phyloP scores from a whole-genome alignment of 2,329 filamentous ascomycete species.

The Claviceps sp. region DNA sequence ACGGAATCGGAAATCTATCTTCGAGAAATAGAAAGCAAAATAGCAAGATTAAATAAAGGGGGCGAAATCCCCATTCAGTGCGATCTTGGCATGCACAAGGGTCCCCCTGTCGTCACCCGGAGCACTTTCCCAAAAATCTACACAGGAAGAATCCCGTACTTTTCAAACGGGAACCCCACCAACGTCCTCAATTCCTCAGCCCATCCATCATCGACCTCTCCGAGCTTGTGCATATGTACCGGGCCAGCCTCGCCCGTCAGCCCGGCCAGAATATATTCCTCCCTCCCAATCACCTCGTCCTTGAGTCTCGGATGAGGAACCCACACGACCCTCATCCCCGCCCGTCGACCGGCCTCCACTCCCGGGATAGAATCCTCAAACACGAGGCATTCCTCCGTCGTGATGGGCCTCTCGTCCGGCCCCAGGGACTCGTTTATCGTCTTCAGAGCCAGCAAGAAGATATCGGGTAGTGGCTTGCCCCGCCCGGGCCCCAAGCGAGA shows the following conservation, averaged over 20 bases:
- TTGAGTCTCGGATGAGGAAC: slow-evolving; percentile 70
- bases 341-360: slow-evolving; percentile 78
- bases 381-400: slow-evolving; percentile 79
- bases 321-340: slow-evolving; percentile 93
- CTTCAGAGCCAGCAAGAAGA: slow-evolving; percentile 75
- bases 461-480: slow-evolving; percentile 93
- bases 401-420: slow-evolving; percentile 49
- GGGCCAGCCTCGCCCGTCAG: slow-evolving; percentile 54
- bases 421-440: slow-evolving; percentile 67
- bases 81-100: no score
- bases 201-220: slow-evolving; percentile 48
- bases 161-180: slow-evolving; percentile 42
- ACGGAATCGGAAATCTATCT: neutral
- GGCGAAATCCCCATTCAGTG: no score
- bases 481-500: slow-evolving; percentile 58
- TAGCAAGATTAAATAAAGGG: neutral
- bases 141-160: slow-evolving; percentile 41
- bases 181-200: slow-evolving; percentile 39
- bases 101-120: no score
- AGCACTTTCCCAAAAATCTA: neutral
- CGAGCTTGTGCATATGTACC: slow-evolving; percentile 41
- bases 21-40: neutral
- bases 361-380: slow-evolving; percentile 94
- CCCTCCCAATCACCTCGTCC: slow-evolving; percentile 61
- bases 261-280: slow-evolving; percentile 74